phyloP scores from a whole-genome alignment of 2,329 filamentous ascomycete species.

The Chrysosporium keratinophilum region DNA sequence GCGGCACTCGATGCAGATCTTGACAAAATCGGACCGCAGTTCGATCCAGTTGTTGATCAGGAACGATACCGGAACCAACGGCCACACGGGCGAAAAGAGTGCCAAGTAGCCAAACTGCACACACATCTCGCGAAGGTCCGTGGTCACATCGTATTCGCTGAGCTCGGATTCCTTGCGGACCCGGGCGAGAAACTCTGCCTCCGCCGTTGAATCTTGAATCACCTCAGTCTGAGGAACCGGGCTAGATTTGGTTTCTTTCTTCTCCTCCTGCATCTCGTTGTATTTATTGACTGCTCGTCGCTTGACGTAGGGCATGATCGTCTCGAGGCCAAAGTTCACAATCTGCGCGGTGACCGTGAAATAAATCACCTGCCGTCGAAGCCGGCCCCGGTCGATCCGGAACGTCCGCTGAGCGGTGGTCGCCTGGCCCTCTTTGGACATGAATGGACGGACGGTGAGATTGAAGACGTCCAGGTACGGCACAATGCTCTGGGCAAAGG shows the following conservation, averaged over 20 bases:
- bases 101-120: slow-evolving; percentile 82
- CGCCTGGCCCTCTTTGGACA: slow-evolving; percentile 62
- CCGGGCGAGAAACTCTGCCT: slow-evolving; percentile 66
- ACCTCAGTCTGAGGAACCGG: slow-evolving; percentile 35
- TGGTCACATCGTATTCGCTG: slow-evolving; percentile 76
- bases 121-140: slow-evolving; percentile 87
- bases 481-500: slow-evolving; percentile 72
- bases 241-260: slow-evolving; percentile 19
- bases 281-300: slow-evolving; percentile 67
- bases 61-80: slow-evolving; percentile 79
- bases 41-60: slow-evolving; percentile 95
- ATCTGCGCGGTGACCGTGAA: slow-evolving; percentile 67
- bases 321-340: slow-evolving; percentile 77
- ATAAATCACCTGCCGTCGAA: slow-evolving; percentile 66
- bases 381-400: slow-evolving; percentile 77
- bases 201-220: slow-evolving; percentile 60
- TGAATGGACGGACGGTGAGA: slow-evolving; percentile 61
- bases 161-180: slow-evolving; percentile 76
- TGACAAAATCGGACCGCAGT: slow-evolving; percentile 82
- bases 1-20: slow-evolving; percentile 82
- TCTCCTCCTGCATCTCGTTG: slow-evolving; percentile 57
- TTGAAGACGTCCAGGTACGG: slow-evolving; percentile 79
- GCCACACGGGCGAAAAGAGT: slow-evolving; percentile 90
- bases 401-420: slow-evolving; percentile 47
- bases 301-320: slow-evolving; percentile 76